A percentile compares a stretch with the other conserved stretches of the same genome.
Conservation (phyloP, 2,329 filamentous ascomycete genomes). For the Diaporthe vaccinii region DNA sequence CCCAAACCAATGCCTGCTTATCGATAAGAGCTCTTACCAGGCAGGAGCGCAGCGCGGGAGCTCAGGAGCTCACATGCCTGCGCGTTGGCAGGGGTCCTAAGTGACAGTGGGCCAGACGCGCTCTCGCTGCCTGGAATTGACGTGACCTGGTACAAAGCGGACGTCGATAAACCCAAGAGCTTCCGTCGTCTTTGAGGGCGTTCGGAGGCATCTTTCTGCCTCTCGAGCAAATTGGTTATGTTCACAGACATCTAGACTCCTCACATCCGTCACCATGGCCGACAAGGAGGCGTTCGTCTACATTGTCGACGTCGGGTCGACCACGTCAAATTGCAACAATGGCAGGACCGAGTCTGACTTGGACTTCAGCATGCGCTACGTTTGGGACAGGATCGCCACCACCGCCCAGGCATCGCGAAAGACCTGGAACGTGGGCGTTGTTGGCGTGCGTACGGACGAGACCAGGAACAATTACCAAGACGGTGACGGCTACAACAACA, state of each 20-base stretch:
- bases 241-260: slow-evolving; percentile 12
- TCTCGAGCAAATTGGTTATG: background rate
- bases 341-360: slow-evolving; percentile 84
- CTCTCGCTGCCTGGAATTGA: slow-evolving; percentile 37
- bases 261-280: slow-evolving; percentile 74
- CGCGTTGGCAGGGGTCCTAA: slow-evolving; percentile 35
- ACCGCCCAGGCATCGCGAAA: slow-evolving; percentile 79
- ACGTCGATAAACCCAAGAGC: slow-evolving; percentile 3
- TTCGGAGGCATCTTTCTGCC: background rate
- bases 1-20: background rate
- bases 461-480: slow-evolving; percentile 76
- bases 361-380: slow-evolving; percentile 89
- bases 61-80: slow-evolving; percentile 36
- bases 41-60: background rate
- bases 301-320: slow-evolving; percentile 86
- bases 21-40: slow-evolving; percentile 33
- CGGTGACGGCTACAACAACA: slow-evolving; percentile 83
- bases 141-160: slow-evolving; percentile 23
- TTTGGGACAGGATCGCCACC: slow-evolving; percentile 92
- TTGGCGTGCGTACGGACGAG: slow-evolving; percentile 85
- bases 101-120: slow-evolving; percentile 35
- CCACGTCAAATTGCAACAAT: slow-evolving; percentile 82
- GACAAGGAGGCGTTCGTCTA: slow-evolving; percentile 95
- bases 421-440: slow-evolving; percentile 80
- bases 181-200: slow-evolving; percentile 6